Evolutionary conservation across 306 rosid genomes (phyloP).

Genomic region (Cucurbita ficifolia): DNA sequence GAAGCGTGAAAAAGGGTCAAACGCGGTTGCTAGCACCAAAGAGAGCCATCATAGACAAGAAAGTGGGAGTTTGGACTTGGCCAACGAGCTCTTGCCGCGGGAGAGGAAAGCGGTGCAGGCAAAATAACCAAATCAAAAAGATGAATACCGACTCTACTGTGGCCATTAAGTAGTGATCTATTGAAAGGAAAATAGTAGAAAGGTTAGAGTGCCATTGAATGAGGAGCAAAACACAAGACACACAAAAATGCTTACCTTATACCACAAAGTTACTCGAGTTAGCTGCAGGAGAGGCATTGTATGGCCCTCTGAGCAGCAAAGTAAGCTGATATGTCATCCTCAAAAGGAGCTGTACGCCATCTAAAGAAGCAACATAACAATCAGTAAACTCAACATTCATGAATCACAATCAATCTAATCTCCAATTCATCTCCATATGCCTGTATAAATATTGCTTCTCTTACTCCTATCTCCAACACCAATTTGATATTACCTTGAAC

Average conservation of each 20-base stretch:
- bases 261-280: constrained; percentile 1
- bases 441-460: neutral
- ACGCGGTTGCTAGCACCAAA: too few relatives aligned
- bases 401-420: neutral
- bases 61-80: too few relatives aligned
- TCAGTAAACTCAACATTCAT: constrained; percentile 1
- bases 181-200: neutral
- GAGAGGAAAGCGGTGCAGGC: too few relatives aligned
- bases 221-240: neutral
- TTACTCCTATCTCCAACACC: neutral
- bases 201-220: neutral
- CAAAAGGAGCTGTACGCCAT: constrained; percentile 1
- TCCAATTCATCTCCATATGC: neutral
- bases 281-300: neutral
- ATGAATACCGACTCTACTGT: neutral
- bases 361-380: constrained; percentile 3
- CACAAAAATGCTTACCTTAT: neutral
- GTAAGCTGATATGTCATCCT: neutral
- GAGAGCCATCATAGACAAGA: too few relatives aligned
- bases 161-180: neutral
- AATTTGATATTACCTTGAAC: neutral
- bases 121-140: neutral
- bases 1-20: too few relatives aligned
- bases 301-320: neutral
- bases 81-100: too few relatives aligned